Evolutionary conservation across 306 rosid genomes (phyloP), one percentile per base, ranked within the genome.

Genomic region (Lathyrus tuberosus): DNA sequence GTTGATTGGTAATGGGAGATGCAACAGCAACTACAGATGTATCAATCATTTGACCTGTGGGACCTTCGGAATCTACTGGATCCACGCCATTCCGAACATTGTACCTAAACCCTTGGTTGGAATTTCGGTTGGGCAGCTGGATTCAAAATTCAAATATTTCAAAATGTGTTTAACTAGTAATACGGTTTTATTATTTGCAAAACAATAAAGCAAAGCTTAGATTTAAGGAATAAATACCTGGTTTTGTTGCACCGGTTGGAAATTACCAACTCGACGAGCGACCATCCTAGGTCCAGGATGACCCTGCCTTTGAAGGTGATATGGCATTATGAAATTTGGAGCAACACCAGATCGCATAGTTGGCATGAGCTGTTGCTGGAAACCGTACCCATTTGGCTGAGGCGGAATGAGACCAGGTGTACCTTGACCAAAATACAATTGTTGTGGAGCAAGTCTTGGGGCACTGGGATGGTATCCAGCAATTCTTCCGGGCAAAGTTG

Each of bases 271-370:
- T 44, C 85, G 86, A 9, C 88, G 85, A 33, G 65, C 69, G 4
- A 86, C 89, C 56, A 79, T 67, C 40, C 91, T 81, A 57, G 84
- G 91, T 35, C 86, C 88, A 6, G 83, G 84, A 47, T 89, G 96
- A 52, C 83, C 91, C 62, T 84, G 95, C 73, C 92, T 80, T 56
- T 83, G 95, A 78, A 80, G 86, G 16, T 80, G 91, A 78, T 87
- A 89, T 37, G 95, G 96, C 86, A 86, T 70, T 11, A 84, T 59
- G 63, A 76, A 92, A 80, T 92, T 92, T 17, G 89, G 89, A n/a
- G 83, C 78, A 61, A 84, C 84, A 47, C 86, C 83, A 8, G 96
- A 89, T 35, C 86, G 87, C 85, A 89, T 83, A 40, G 89, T 94
- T 0, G 91, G 89, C 73, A 92, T 26, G 42, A 87, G 76, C 79